Conservation (phyloP, 371 early-diverging fungal genomes). For the Zychaea mexicana region DNA sequence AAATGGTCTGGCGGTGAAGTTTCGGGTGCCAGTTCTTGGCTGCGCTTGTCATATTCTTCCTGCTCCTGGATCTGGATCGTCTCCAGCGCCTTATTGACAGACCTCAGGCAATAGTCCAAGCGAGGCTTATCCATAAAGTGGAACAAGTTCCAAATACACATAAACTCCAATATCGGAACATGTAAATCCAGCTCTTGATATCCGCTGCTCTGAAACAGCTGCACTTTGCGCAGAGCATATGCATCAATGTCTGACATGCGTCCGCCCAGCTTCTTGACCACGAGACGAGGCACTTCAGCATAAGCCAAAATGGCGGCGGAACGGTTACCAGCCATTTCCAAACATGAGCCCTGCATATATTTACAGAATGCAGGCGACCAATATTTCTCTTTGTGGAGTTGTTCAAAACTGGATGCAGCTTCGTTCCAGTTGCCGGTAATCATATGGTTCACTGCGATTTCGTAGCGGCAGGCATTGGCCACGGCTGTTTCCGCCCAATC, state of each 20-base stretch:
- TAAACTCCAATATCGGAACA: constrained; percentile 57
- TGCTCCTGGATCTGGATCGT: constrained; percentile 30
- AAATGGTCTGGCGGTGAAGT: constrained; percentile 41
- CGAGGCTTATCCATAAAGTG: constrained; percentile 39
- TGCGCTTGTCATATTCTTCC: constrained; percentile 37
- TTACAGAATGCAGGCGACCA: constrained; percentile 64
- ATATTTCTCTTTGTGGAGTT: constrained; percentile 52
- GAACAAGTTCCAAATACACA: constrained; percentile 62
- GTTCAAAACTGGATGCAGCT: constrained; percentile 50
- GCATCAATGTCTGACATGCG: constrained; percentile 56
- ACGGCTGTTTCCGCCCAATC: constrained; percentile 55
- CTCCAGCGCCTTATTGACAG: constrained; percentile 35
- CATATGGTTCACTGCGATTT: constrained; percentile 59
- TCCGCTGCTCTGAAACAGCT: constrained; percentile 48
- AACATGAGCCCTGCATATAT: constrained; percentile 58
- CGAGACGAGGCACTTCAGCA: constrained; percentile 46
- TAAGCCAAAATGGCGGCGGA: constrained; percentile 51
- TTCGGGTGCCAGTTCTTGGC: constrained; percentile 42
- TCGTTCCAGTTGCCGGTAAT: constrained; percentile 56
- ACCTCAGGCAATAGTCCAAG: constrained; percentile 29
- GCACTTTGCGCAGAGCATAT: constrained; percentile 58
- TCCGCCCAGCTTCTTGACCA: constrained; percentile 58
- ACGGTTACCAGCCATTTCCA: constrained; percentile 47
- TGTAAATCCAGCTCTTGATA: constrained; percentile 51
- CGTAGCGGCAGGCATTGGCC: constrained; percentile 54